Conservation (phyloP, 2,329 filamentous ascomycete genomes). For the Trichocomaceae sp. region DNA sequence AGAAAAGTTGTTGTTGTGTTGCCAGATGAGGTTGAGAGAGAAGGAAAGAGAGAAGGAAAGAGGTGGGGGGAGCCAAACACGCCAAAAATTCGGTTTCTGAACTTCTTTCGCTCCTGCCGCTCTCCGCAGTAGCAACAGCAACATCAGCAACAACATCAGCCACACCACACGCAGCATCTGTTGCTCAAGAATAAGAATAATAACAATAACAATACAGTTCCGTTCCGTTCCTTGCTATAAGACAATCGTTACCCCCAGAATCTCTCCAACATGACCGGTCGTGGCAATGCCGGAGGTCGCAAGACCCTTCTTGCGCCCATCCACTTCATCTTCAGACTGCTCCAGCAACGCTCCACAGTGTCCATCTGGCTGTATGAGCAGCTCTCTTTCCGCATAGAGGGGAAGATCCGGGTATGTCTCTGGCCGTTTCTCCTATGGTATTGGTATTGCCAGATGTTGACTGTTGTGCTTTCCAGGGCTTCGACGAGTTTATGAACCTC, state of each 20-base stretch:
- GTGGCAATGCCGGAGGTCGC: constrained; percentile 49
- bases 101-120: not conserved
- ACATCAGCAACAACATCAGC: not conserved
- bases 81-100: constrained; percentile 23
- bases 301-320: constrained; percentile 69
- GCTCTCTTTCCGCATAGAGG: constrained; percentile 86
- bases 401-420: constrained; percentile 75
- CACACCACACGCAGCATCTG: not conserved
- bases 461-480: constrained; percentile 57
- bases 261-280: constrained; percentile 44
- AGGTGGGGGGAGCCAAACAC: constrained; percentile 15
- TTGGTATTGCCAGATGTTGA: not conserved
- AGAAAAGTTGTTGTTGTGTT: constrained; percentile 17
- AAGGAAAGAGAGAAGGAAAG: not conserved
- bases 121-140: not conserved
- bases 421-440: not conserved
- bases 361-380: constrained; percentile 98
- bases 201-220: not conserved
- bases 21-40: constrained; percentile 22
- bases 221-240: not conserved
- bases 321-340: constrained; percentile 90
- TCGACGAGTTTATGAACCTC: constrained; percentile 99
- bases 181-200: no score
- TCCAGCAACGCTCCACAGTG: constrained; percentile 75
- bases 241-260: not conserved